A percentile compares a stretch with the other conserved stretches of the same genome.
These are phyloP conservation scores for Arthrinium phaeospermum DNA, from an alignment of 2,329 filamentous ascomycete species.

Conservation along the genomic window DNA sequence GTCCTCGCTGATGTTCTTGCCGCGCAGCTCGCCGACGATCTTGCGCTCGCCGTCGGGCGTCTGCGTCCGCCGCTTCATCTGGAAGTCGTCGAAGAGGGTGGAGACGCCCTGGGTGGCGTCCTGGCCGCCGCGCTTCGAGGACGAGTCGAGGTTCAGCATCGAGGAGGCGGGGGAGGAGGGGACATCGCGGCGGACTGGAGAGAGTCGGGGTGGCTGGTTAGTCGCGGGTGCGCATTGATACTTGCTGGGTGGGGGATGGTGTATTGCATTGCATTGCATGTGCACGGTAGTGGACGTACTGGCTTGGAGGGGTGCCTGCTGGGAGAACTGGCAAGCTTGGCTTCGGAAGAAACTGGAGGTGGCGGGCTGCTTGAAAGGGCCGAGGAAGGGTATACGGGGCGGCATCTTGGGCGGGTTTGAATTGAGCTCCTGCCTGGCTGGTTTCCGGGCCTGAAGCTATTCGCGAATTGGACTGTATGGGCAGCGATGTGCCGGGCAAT, in stretches of 20 bases:
- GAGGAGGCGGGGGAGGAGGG: slow-evolving; percentile 27
- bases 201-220: slow-evolving; percentile 5
- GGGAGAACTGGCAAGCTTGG: slow-evolving; percentile 35
- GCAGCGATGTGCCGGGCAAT: not conserved
- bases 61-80: slow-evolving; percentile 17
- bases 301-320: slow-evolving; percentile 29
- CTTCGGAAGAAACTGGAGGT: slow-evolving; percentile 25
- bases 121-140: not conserved
- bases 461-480: not conserved
- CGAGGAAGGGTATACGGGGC: slow-evolving; percentile 42
- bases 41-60: slow-evolving; percentile 26
- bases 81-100: slow-evolving; percentile 27
- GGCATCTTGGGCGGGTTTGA: slow-evolving; percentile 42
- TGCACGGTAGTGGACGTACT: slow-evolving; percentile 28
- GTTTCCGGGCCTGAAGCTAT: slow-evolving; percentile 8
- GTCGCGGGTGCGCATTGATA: not conserved
- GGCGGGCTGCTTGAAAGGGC: slow-evolving; percentile 33
- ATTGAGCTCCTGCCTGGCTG: not conserved
- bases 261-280: not conserved
- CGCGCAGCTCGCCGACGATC: slow-evolving; percentile 46
- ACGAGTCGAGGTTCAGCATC: slow-evolving; percentile 33
- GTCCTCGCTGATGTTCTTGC: slow-evolving; percentile 52
- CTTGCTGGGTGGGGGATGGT: not conserved
- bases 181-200: slow-evolving; percentile 30
- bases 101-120: slow-evolving; percentile 24